phyloP scores from a whole-genome alignment of 2,329 filamentous ascomycete genomes.

The Aspergillus latus region DNA sequence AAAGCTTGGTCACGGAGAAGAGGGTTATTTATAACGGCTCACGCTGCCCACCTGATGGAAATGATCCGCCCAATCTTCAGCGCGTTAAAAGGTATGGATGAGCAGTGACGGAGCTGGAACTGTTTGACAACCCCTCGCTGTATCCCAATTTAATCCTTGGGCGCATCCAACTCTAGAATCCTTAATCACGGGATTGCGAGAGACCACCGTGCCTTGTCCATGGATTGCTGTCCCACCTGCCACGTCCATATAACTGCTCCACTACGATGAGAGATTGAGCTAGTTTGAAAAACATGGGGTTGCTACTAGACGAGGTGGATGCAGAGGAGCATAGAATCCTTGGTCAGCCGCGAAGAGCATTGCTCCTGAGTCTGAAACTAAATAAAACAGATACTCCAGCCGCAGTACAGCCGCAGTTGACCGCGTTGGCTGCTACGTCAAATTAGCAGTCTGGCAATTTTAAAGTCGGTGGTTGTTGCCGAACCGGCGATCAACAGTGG shows the following conservation, averaged over 20 bases:
- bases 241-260: constrained; percentile 20
- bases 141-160: constrained; percentile 12
- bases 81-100: constrained; percentile 20
- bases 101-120: constrained; percentile 13
- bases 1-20: constrained; percentile 12
- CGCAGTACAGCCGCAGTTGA: background rate
- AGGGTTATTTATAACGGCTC: constrained; percentile 19
- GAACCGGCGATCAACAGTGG: constrained; percentile 1
- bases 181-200: constrained; percentile 5
- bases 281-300: constrained; percentile 11
- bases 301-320: background rate
- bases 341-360: background rate
- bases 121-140: constrained; percentile 12
- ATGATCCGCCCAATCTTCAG: constrained; percentile 21
- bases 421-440: background rate
- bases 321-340: background rate
- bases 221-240: constrained; percentile 19
- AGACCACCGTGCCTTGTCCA: constrained; percentile 6
- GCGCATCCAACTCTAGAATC: constrained; percentile 8
- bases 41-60: constrained; percentile 20
- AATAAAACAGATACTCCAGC: background rate
- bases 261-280: constrained; percentile 12
- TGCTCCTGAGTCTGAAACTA: constrained; percentile 3
- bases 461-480: background rate
- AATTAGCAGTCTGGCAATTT: background rate